A percentile compares a stretch with the other conserved stretches of the same genome.
Conservation (phyloP, 768 basidiomycete species). For the Termitomyces sp. region DNA sequence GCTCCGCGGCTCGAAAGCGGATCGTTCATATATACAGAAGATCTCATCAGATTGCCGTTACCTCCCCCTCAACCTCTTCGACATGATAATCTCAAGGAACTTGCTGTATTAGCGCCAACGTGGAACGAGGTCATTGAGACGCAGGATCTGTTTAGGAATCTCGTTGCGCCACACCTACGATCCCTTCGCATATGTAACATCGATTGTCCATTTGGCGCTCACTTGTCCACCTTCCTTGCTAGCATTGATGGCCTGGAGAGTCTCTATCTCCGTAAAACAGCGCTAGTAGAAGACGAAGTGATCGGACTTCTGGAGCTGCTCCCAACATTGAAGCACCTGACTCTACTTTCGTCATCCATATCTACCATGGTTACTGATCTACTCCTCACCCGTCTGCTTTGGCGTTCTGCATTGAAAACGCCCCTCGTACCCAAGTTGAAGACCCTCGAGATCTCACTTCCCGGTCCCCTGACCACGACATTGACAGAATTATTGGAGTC, state of each 20-base stretch:
- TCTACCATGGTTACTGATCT: slow-evolving; percentile 27
- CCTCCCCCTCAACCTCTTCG: slow-evolving; percentile 14
- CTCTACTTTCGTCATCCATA: slow-evolving; percentile 25
- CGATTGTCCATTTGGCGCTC: slow-evolving; percentile 25
- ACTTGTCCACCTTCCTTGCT: slow-evolving; percentile 30
- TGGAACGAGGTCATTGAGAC: slow-evolving; percentile 32
- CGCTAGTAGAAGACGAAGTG: slow-evolving; percentile 27
- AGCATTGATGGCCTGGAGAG: slow-evolving; percentile 25
- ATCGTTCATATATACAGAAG: slow-evolving; percentile 15
- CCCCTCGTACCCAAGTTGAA: slow-evolving; percentile 28
- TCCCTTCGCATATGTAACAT: slow-evolving; percentile 36
- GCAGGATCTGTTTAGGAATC: slow-evolving; percentile 27
- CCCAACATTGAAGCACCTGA: slow-evolving; percentile 27
- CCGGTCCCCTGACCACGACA: slow-evolving; percentile 24
- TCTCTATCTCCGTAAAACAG: slow-evolving; percentile 34
- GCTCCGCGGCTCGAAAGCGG: slow-evolving; percentile 12
- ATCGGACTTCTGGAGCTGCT: slow-evolving; percentile 27
- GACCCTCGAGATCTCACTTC: slow-evolving; percentile 33
- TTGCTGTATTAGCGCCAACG: slow-evolving; percentile 32
- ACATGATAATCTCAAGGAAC: slow-evolving; percentile 27
- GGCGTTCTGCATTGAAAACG: slow-evolving; percentile 21
- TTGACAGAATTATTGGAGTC: slow-evolving; percentile 34
- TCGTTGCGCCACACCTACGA: slow-evolving; percentile 29
- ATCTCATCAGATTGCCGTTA: neutral
- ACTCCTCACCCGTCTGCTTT: slow-evolving; percentile 30